These are phyloP conservation scores for Medicago arabica DNA, from an alignment of 306 rosid genomes.

Conservation along the genomic window DNA sequence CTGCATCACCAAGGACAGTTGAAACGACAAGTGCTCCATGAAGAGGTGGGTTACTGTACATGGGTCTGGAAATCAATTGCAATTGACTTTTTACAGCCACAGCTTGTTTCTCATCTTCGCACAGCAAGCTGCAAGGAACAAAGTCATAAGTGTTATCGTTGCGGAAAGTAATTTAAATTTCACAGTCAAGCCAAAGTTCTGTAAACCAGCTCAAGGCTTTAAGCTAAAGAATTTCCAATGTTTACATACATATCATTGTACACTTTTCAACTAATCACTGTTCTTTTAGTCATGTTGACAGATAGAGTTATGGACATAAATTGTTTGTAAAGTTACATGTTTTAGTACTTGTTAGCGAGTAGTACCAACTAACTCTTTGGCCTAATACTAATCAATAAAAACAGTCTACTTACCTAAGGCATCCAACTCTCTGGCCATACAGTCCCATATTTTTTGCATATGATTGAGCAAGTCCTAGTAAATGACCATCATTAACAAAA, in stretches of 20 bases:
- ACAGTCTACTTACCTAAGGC: constrained; percentile 61
- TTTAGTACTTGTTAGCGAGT: too few relatives aligned
- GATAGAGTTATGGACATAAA: too few relatives aligned
- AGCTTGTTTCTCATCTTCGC: constrained; percentile 92
- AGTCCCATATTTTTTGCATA: constrained; percentile 99
- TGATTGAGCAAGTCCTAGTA: constrained; percentile 86
- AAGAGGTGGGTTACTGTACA: constrained; percentile 96
- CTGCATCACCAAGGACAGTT: constrained; percentile 82
- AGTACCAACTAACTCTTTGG: too few relatives aligned
- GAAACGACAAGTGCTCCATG: constrained; percentile 90
- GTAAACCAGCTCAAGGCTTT: too few relatives aligned
- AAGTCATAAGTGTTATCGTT: constrained; percentile 2
- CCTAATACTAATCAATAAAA: too few relatives aligned
- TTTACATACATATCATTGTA: too few relatives aligned
- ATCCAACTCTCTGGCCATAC: constrained; percentile 95
- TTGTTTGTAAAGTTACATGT: too few relatives aligned
- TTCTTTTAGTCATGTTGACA: too few relatives aligned
- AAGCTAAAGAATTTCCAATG: too few relatives aligned
- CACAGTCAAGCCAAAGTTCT: neutral
- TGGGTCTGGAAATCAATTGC: constrained; percentile 92
- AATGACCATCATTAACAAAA: constrained; percentile 94
- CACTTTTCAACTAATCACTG: too few relatives aligned
- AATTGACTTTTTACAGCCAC: constrained; percentile 92
- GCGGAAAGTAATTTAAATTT: constrained; percentile 38
- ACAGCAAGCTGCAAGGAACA: constrained; percentile 68